These are phyloP conservation scores for Triticum turgidum DNA, from an alignment of 176 grass and related monocot genomes.

Conservation along the genomic window DNA sequence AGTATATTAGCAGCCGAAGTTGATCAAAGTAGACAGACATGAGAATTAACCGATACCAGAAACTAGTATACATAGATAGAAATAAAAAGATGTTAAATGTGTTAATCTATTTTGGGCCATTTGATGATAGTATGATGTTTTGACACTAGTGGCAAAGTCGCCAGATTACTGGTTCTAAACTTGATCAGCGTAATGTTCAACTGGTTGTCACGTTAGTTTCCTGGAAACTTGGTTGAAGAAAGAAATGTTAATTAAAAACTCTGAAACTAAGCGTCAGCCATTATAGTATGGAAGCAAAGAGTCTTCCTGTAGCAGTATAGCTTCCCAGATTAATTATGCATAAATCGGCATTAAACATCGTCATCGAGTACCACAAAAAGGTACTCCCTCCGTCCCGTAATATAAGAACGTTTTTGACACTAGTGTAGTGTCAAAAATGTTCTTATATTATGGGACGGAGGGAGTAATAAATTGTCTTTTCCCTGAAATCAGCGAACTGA, in stretches of 20 bases:
- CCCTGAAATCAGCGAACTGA: constrained; percentile 9
- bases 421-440: too few species aligned
- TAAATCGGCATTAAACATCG: neutral
- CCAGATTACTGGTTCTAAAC: neutral
- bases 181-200: neutral
- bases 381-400: neutral
- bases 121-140: neutral
- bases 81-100: neutral
- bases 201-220: neutral
- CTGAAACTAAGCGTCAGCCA: neutral
- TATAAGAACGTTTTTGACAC: too few species aligned
- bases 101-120: neutral
- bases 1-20: too few species aligned
- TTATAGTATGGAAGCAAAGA: neutral
- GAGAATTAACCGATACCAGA: too few species aligned
- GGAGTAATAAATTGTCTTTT: neutral
- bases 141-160: neutral
- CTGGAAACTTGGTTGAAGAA: neutral
- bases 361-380: neutral
- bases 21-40: too few species aligned
- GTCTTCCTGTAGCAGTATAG: constrained; percentile 10
- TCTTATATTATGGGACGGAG: too few species aligned
- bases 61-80: too few species aligned
- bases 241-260: neutral
- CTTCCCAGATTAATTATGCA: neutral